Base-by-base conservation (phyloP, 2,329 filamentous ascomycete genomes). In the Fusarium abutilonis region DNA sequence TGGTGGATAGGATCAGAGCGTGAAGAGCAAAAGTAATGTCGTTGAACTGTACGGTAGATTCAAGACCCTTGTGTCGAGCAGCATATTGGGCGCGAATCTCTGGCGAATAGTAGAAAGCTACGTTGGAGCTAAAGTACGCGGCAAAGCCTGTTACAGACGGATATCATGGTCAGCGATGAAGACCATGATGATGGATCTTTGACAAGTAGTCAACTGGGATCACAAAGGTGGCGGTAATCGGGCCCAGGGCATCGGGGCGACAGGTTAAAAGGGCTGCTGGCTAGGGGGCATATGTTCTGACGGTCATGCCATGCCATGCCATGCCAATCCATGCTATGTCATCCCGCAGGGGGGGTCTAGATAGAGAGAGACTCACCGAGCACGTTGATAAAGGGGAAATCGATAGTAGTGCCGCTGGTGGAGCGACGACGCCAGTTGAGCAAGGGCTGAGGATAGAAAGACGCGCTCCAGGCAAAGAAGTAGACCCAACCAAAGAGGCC, bases 381-480 rank as follows among this genome's bases (percentile, higher is more conserved):
- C 23, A 79, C 77, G 76, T 95, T 95, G 68, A 92, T 82, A 15
- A 90, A 82, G 15, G 92, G 92, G 71, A 96, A 97, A 75, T 97
- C 93, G 64, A 96, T 89, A 1, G 92, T 91, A 5, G 94, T 88
- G 36, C 95, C 95, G 17, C 86, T 83, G 5, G 93, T 97, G 9
- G 91, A 90, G 54, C 86, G 86, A 50, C 92, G 89, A 28, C 81
- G 81, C 74, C 83, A 89, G 81, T 97, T 98, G 62, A 92, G 84
- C 59, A 96, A 78, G 7, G 90, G 87, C 74, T 98, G 95, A 2
- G 94, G 93, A 75, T 98, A 98, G 79, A 97, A 98, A 14, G 92
- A 96, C 14, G 89, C 78, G 11, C 91, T 94, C 94, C 94, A 95
- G 76, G 85, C 87, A 44, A 88, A 64, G 63, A 86, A 89, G 77